Evolutionary conservation across 345 rosid genomes (phyloP).

Genomic region (Noccaea caerulescens): DNA sequence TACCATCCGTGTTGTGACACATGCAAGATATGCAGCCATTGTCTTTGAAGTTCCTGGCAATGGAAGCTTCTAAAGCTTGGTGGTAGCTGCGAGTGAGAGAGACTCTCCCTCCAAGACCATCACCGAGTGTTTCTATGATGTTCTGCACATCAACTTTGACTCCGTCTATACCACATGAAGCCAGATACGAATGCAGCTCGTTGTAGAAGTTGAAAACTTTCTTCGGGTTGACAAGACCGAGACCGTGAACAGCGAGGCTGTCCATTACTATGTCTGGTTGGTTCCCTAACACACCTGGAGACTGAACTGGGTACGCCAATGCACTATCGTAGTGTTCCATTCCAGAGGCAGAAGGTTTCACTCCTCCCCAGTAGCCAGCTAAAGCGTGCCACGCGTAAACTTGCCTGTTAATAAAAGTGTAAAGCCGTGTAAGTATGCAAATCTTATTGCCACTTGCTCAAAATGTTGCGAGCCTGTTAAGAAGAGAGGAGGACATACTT

Average conservation of each 20-base stretch:
- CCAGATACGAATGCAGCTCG: constrained; percentile 90
- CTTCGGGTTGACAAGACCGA: constrained; percentile 92
- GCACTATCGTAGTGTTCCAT: constrained; percentile 96
- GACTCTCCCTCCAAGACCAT: constrained; percentile 96
- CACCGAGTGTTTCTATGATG: constrained; percentile 94
- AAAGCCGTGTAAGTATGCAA: constrained; percentile 6
- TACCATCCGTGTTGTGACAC: constrained; percentile 95
- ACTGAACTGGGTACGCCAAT: constrained; percentile 84
- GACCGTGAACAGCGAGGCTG: constrained; percentile 84
- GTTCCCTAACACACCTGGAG: constrained; percentile 87
- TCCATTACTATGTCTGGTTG: constrained; percentile 96
- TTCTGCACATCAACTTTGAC: constrained; percentile 98
- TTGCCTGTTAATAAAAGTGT: constrained; percentile 47
- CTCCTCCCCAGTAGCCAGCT: constrained; percentile 99
- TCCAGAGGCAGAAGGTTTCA: constrained; percentile 87
- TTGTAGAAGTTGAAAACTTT: constrained; percentile 95
- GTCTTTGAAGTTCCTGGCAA: constrained; percentile 76
- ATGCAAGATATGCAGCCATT: constrained; percentile 96
- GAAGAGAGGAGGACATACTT: constrained; percentile 56
- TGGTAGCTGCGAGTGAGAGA: constrained; percentile 83
- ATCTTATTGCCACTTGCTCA: background rate
- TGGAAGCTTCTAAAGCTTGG: constrained; percentile 92
- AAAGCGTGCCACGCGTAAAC: constrained; percentile 98
- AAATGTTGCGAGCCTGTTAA: background rate
- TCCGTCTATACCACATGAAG: constrained; percentile 95